Percentiles rank a stretch among this genome's conserved stretches.
These are phyloP conservation scores for Trichosporon sp. DNA, from an alignment of 1,284 basidiomycete species.

Conservation along the genomic window DNA sequence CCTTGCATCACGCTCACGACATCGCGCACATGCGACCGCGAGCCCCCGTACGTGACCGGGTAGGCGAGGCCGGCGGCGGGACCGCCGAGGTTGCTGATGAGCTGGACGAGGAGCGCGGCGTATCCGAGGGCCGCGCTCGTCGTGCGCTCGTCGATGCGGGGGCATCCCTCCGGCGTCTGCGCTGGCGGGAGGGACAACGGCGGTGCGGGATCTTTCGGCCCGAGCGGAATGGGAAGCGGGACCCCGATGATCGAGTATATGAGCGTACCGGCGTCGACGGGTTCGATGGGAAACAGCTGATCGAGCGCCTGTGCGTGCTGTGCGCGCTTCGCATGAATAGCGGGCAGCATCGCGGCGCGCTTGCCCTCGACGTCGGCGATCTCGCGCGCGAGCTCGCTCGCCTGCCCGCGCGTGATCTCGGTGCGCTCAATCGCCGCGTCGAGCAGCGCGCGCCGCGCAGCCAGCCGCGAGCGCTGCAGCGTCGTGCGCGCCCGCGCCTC, in stretches of 20 bases:
- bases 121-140: constrained; percentile 83
- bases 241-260: constrained; percentile 77
- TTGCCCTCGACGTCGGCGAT: constrained; percentile 34
- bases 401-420: constrained; percentile 22
- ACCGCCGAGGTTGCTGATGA: constrained; percentile 70
- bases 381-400: constrained; percentile 20
- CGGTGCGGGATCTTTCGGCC: constrained; percentile 74
- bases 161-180: constrained; percentile 44
- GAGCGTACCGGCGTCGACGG: constrained; percentile 70
- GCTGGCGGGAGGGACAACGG: constrained; percentile 63
- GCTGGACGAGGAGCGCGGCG: constrained; percentile 74
- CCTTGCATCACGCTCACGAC: constrained; percentile 90
- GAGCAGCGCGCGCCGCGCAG: constrained; percentile 27
- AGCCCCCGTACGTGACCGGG: constrained; percentile 81
- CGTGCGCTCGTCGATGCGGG: constrained; percentile 70
- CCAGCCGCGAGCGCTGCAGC: constrained; percentile 22
- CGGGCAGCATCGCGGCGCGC: constrained; percentile 53
- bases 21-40: constrained; percentile 80
- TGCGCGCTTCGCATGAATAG: constrained; percentile 59
- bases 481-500: constrained; percentile 32
- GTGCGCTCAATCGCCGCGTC: constrained; percentile 29
- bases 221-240: constrained; percentile 76
- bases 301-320: constrained; percentile 70
- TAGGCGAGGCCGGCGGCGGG: constrained; percentile 61
- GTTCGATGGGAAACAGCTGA: constrained; percentile 79